These are phyloP conservation scores for Rhododendron ferrugineum DNA, from an alignment of 148 eudicot species.

Conservation along the genomic window DNA sequence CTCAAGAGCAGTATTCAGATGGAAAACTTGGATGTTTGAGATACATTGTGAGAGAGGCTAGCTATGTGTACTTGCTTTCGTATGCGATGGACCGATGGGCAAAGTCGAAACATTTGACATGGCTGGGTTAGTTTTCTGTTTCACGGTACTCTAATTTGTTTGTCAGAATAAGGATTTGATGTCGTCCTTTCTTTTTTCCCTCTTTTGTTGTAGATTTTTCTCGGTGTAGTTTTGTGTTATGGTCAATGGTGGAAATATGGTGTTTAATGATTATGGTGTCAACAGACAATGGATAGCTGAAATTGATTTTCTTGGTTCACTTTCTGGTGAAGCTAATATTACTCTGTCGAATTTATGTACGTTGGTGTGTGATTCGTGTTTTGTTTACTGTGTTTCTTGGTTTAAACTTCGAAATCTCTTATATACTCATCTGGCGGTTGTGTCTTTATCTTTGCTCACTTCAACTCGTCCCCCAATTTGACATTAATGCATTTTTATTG, in stretches of 20 bases:
- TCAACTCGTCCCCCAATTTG: neutral
- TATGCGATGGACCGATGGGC: neutral
- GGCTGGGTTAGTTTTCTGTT: conserved; percentile 11
- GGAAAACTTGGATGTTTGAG: conserved; percentile 59
- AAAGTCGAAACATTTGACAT: neutral
- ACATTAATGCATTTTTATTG: neutral
- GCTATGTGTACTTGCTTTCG: neutral
- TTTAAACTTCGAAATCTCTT: neutral
- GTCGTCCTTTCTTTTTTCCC: neutral
- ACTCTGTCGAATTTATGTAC: neutral
- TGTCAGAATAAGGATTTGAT: neutral
- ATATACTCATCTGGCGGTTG: neutral
- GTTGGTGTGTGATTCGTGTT: neutral
- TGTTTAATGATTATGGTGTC: neutral
- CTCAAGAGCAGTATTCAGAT: conserved; percentile 93
- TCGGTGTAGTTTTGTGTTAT: neutral
- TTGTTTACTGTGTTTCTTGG: neutral
- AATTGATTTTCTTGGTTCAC: conserved; percentile 1
- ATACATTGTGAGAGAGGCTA: neutral
- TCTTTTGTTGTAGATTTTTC: neutral
- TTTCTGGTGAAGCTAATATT: neutral
- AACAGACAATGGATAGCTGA: neutral
- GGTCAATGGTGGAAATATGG: neutral
- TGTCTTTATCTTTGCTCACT: neutral
- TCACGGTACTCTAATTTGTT: conserved; percentile 8